Conservation (phyloP, 208 protist species). For the Phytomonas sp. region DNA sequence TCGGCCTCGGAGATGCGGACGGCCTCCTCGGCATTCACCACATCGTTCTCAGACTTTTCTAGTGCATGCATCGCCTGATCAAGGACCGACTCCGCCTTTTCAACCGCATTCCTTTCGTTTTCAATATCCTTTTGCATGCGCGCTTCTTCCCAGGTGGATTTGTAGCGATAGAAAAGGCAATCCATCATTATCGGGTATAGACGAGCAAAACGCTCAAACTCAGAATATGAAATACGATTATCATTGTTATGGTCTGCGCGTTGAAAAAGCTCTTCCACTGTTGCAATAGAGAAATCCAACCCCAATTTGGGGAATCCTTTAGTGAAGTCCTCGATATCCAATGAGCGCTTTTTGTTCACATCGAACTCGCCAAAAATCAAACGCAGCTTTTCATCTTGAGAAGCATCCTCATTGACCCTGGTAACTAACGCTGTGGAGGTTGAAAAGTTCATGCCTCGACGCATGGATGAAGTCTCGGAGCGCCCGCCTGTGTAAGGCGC, state of each 20-base stretch:
- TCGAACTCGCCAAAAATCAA: slow-evolving; percentile 87
- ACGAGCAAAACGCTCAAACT: slow-evolving; percentile 86
- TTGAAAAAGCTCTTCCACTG: slow-evolving; percentile 85
- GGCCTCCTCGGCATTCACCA: slow-evolving; percentile 42
- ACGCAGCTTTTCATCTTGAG: slow-evolving; percentile 83
- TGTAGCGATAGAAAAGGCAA: slow-evolving; percentile 86
- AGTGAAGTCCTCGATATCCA: slow-evolving; percentile 79
- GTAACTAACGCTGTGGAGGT: slow-evolving; percentile 48
- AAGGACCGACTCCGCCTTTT: slow-evolving; percentile 47
- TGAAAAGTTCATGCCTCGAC: slow-evolving; percentile 1
- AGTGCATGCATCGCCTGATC: slow-evolving; percentile 47
- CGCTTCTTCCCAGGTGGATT: slow-evolving; percentile 89
- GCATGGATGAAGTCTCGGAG: slow-evolving; percentile 16
- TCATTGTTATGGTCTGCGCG: slow-evolving; percentile 80
- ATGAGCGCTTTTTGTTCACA: slow-evolving; percentile 56
- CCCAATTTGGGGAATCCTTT: slow-evolving; percentile 74
- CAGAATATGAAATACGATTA: slow-evolving; percentile 70
- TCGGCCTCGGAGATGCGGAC: slow-evolving; percentile 62
- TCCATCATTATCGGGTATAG: slow-evolving; percentile 89
- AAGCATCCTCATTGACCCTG: slow-evolving; percentile 40
- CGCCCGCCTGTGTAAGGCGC: slow-evolving; percentile 57
- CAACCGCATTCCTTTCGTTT: slow-evolving; percentile 60
- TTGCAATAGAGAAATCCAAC: slow-evolving; percentile 80
- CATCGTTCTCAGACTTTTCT: slow-evolving; percentile 45
- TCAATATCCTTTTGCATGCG: slow-evolving; percentile 79